Evolutionary conservation across 2,329 filamentous ascomycete genomes (phyloP).

Genomic region (Plenodomus tracheiphilus): DNA sequence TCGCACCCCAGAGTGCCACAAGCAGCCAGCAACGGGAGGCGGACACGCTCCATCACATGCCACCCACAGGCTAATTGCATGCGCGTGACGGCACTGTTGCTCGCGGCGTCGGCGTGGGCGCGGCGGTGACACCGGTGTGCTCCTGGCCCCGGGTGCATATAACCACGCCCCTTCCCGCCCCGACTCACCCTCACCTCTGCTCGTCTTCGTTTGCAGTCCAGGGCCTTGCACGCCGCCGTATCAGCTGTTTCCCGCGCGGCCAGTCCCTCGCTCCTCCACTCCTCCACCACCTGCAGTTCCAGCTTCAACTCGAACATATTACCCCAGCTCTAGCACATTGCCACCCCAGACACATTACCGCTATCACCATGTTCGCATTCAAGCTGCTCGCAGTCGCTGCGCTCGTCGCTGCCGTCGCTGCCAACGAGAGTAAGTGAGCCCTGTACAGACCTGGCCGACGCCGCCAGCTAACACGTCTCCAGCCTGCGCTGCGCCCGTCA

Average conservation of each 20-base stretch:
- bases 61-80: constrained; percentile 15
- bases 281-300: constrained; percentile 25
- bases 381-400: constrained; percentile 27
- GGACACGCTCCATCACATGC: neutral
- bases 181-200: constrained; percentile 5
- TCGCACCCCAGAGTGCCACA: neutral
- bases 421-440: constrained; percentile 18
- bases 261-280: constrained; percentile 2
- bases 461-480: constrained; percentile 13
- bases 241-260: constrained; percentile 1
- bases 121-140: constrained; percentile 15
- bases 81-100: constrained; percentile 12
- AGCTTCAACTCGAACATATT: constrained; percentile 23
- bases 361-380: constrained; percentile 30
- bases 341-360: constrained; percentile 13
- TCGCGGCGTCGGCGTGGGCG: constrained; percentile 14
- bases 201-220: constrained; percentile 1
- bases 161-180: constrained; percentile 5
- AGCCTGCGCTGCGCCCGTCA: constrained; percentile 23
- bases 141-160: constrained; percentile 9
- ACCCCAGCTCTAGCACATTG: constrained; percentile 23
- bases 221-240: constrained; percentile 7
- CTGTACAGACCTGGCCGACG: neutral
- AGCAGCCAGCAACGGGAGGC: neutral
- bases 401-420: constrained; percentile 23